These are phyloP conservation scores for Penicillium sp. DNA, from an alignment of 2,329 filamentous ascomycete species.

Conservation along the genomic window DNA sequence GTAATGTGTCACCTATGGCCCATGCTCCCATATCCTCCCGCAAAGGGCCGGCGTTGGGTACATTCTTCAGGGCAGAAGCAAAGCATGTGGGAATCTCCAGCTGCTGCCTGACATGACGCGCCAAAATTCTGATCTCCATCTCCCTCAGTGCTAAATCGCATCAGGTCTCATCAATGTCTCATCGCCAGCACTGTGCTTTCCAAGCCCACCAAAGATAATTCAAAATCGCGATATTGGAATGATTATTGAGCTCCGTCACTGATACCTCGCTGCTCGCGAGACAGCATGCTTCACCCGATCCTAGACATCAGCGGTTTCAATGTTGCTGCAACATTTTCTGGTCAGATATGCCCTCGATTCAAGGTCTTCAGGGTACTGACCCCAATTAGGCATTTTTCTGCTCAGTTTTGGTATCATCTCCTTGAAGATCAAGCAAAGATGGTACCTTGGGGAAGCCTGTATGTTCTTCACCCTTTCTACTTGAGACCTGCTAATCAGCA, in stretches of 20 bases:
- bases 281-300: constrained; percentile 38
- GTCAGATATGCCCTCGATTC: constrained; percentile 21
- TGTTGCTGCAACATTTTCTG: constrained; percentile 36
- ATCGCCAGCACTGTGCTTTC: background rate
- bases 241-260: background rate
- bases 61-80: background rate
- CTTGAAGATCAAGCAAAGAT: constrained; percentile 40
- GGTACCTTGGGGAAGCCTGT: constrained; percentile 47
- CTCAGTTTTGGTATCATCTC: constrained; percentile 39
- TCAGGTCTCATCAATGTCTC: background rate
- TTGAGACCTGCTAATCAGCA: constrained; percentile 39
- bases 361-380: constrained; percentile 4
- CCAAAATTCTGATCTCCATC: too few species aligned
- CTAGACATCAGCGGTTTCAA: constrained; percentile 41
- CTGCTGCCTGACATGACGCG: background rate
- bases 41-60: constrained; percentile 4
- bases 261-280: background rate
- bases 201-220: background rate
- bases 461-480: constrained; percentile 10
- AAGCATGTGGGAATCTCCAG: constrained; percentile 3
- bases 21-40: background rate
- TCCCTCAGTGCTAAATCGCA: background rate
- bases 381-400: constrained; percentile 34
- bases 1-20: background rate
- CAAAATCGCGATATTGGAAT: background rate